These are phyloP conservation scores for Trichoderma citrinoviride DNA, from an alignment of 2,329 filamentous ascomycete species.

Conservation along the genomic window DNA sequence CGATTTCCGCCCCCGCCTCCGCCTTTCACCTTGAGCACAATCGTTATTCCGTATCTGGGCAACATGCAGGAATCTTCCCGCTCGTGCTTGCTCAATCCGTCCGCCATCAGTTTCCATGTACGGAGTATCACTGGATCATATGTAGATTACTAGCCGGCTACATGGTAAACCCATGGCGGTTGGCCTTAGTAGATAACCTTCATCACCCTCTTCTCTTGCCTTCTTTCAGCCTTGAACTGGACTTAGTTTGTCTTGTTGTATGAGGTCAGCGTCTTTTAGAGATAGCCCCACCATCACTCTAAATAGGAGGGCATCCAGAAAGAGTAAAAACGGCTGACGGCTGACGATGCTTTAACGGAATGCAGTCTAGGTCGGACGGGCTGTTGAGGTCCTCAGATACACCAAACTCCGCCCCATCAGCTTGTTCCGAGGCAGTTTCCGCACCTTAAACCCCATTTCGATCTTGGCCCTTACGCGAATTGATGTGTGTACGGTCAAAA, in stretches of 20 bases:
- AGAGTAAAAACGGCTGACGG: background rate
- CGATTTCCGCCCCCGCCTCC: no score
- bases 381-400: background rate
- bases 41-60: no score
- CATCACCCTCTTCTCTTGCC: no score
- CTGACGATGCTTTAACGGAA: background rate
- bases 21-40: no score
- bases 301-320: background rate
- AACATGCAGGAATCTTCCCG: no score
- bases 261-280: background rate
- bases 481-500: background rate
- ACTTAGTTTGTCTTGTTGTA: background rate
- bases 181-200: no score
- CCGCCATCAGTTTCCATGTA: no score
- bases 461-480: background rate
- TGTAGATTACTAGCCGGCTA: no score
- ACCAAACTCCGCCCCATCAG: background rate
- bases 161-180: no score
- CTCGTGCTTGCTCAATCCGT: no score
- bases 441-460: background rate
- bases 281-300: background rate
- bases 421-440: background rate
- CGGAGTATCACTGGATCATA: no score
- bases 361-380: background rate
- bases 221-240: background rate